Evolutionary conservation across 192 early-diverging fungal genomes (phyloP), one percentile per base, ranked within the genome.

Genomic region (Podila clonocystis): DNA sequence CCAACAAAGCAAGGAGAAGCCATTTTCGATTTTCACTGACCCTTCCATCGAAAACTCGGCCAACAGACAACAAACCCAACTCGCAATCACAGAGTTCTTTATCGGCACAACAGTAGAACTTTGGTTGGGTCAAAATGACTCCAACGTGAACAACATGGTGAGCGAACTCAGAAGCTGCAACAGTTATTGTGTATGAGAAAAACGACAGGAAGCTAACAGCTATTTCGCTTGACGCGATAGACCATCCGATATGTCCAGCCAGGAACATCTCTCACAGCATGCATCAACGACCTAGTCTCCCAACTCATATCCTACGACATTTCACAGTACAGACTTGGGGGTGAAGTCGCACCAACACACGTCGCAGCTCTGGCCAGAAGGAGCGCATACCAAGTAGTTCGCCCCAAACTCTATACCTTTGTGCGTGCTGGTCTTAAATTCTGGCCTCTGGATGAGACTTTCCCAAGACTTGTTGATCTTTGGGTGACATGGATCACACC

Each of bases 401-500:
- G 77, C 36, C 77, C 77, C 13, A 70, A 80, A 19, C 62, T 80
- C n/a, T 80, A 73, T 33, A 59, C 52, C 15, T 80, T 80, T 45
- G 41, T 80, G 4, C 41, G 62, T 41, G 13, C 67, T 15, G 77
- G 67, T 1, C 45, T 80, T 5, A 63, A 73, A 52, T 73, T 69
- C 26, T 80, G 77, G 77, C 77, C 77, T 0, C 30, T 80, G 26
- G 77, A 80, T 28, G 65, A 72, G 38, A 73, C 70, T 4, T 80
- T 80, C 20, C 77, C 77, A 6, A 64, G 67, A 11, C 62, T 80
- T 11, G 28, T 80, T 26, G 70, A 73, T 41, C 60, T 70, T 15
- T 80, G 77, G 77, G 41, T 73, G 52, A 73, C 55, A 5, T 80
- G 77, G 77, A 73, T 80, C 38, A 73, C 77, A 9, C 77, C 77